These are phyloP conservation scores for Diospyros lotus DNA, from an alignment of 148 eudicot species.

Conservation along the genomic window DNA sequence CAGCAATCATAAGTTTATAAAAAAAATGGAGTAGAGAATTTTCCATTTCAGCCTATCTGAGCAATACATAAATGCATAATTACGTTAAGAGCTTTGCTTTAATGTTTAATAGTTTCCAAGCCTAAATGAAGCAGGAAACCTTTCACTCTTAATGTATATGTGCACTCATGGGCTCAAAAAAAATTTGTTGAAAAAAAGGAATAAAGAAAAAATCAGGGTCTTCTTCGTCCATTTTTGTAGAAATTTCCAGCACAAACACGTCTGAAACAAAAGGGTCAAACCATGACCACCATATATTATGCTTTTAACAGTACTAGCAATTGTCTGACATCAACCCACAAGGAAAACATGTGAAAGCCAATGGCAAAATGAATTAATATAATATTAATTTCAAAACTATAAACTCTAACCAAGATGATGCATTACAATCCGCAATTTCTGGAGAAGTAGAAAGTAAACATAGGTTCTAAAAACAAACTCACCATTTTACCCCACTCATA, in stretches of 20 bases:
- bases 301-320: not conserved
- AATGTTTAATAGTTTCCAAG: too few species aligned
- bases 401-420: not conserved
- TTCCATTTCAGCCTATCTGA: too few species aligned
- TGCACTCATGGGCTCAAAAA: too few species aligned
- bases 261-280: too few species aligned
- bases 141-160: too few species aligned
- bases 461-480: not conserved
- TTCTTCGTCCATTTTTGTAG: too few species aligned
- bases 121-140: not conserved
- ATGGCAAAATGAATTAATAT: not conserved
- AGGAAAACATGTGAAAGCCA: not conserved
- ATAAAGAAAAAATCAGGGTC: too few species aligned
- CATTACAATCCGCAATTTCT: not conserved
- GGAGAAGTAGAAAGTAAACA: not conserved
- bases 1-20: not conserved
- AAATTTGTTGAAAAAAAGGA: too few species aligned
- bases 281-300: not conserved
- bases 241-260: too few species aligned
- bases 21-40: too few species aligned
- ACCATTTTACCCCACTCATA: constrained; percentile 32
- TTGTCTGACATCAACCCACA: not conserved
- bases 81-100: not conserved
- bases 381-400: not conserved
- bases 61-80: not conserved